These are phyloP conservation scores for Chenopodium berlandieri DNA, from an alignment of 148 eudicot species.

Conservation along the genomic window DNA sequence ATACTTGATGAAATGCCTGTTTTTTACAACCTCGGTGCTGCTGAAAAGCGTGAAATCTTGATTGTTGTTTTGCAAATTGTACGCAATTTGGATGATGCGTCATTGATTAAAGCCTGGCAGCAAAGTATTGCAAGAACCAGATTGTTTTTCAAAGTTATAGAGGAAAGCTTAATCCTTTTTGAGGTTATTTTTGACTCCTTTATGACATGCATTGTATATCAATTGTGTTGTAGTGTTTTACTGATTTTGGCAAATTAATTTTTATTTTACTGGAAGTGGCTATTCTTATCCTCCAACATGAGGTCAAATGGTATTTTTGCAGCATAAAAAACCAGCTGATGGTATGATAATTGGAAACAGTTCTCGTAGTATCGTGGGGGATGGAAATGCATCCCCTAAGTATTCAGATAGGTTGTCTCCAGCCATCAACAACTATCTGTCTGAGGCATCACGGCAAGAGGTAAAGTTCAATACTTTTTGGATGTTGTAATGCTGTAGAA, in stretches of 20 bases:
- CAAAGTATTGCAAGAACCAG: constrained; percentile 97
- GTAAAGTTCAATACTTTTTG: constrained; percentile 37
- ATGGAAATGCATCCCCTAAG: constrained; percentile 72
- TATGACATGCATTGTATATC: background rate
- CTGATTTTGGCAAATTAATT: background rate
- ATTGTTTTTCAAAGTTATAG: constrained; percentile 94
- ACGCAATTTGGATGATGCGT: constrained; percentile 92
- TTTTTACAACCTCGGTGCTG: constrained; percentile 85
- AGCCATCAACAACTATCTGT: constrained; percentile 85
- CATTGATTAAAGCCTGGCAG: constrained; percentile 95
- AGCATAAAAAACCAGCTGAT: constrained; percentile 91
- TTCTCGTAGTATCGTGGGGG: constrained; percentile 75
- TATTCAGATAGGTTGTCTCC: constrained; percentile 98
- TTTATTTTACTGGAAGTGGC: background rate
- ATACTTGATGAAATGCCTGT: constrained; percentile 99
- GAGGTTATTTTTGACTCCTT: constrained; percentile 52
- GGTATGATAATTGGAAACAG: constrained; percentile 79
- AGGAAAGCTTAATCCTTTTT: constrained; percentile 81
- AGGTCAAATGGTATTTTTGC: constrained; percentile 30
- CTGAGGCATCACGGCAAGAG: constrained; percentile 97
- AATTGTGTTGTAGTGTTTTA: background rate
- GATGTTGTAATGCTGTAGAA: background rate
- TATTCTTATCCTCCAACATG: background rate
- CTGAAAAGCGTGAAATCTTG: constrained; percentile 93
- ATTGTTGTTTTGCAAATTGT: constrained; percentile 83